Evolutionary conservation across 75 land plant species (phyloP).

Genomic region (Pinus albicaulis): DNA sequence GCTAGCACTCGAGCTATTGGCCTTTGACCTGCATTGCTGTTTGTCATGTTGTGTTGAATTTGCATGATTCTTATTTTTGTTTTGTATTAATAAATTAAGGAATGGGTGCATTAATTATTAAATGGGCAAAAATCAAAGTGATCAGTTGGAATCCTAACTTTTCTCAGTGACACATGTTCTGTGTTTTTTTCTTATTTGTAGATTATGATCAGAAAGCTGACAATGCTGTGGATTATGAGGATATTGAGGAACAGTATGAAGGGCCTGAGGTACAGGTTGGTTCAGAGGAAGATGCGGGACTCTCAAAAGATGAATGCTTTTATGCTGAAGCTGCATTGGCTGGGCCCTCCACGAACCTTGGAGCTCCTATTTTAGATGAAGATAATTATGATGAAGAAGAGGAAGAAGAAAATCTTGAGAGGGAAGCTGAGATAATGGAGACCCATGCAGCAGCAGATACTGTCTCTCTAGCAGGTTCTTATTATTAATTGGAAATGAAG

Average conservation of each 20-base stretch:
- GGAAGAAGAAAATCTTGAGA: constrained; percentile 29
- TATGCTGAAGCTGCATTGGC: constrained; percentile 62
- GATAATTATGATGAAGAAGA: constrained; percentile 96
- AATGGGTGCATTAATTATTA: background rate
- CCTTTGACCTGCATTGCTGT: too few species aligned
- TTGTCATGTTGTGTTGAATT: too few species aligned
- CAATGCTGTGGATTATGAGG: constrained; percentile 96
- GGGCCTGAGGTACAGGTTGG: constrained; percentile 80
- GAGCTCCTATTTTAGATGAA: constrained; percentile 58
- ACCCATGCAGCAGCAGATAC: constrained; percentile 19
- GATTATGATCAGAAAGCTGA: constrained; percentile 84
- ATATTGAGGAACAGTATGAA: constrained; percentile 87
- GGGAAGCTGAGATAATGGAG: constrained; percentile 27
- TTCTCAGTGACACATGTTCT: background rate
- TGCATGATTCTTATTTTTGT: background rate
- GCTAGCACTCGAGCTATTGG: too few species aligned
- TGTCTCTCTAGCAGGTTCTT: constrained; percentile 20
- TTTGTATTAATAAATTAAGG: background rate
- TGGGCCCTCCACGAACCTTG: constrained; percentile 31
- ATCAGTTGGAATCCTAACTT: background rate
- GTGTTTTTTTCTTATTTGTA: constrained; percentile 13
- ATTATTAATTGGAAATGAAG: constrained; percentile 7
- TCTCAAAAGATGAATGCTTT: constrained; percentile 55
- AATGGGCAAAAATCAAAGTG: background rate
- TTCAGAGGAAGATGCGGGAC: constrained; percentile 58